Conservation (phyloP, 2,329 filamentous ascomycete species). For the Aspergillus glaucus region DNA sequence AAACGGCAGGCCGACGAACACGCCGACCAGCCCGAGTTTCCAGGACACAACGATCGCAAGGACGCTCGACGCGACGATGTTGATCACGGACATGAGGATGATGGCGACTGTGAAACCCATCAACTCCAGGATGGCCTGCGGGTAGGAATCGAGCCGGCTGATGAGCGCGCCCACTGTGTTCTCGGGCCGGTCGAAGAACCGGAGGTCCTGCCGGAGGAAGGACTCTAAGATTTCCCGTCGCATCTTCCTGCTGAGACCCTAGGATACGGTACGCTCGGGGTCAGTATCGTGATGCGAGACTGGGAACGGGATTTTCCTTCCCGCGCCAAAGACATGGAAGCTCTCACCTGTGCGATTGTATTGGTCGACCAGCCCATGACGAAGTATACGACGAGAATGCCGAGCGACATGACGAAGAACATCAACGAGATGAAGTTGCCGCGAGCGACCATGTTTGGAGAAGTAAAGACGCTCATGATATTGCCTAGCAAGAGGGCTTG, state of each 20-base stretch:
- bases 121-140: conserved; percentile 41
- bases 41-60: conserved; percentile 45
- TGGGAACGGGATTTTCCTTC: background rate
- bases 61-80: conserved; percentile 41
- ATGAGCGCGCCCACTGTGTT: conserved; percentile 25
- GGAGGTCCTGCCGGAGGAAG: conserved; percentile 23
- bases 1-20: conserved; percentile 43
- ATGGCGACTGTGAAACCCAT: conserved; percentile 46
- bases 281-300: background rate
- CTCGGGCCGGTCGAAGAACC: conserved; percentile 26
- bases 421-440: conserved; percentile 43
- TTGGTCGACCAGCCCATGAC: conserved; percentile 29
- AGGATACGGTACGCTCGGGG: background rate
- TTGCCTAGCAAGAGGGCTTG: conserved; percentile 20
- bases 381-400: conserved; percentile 34
- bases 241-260: conserved; percentile 9
- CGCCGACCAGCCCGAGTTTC: conserved; percentile 46
- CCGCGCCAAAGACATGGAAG: background rate
- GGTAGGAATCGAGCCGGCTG: conserved; percentile 20
- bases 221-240: conserved; percentile 15
- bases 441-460: background rate
- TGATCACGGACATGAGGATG: conserved; percentile 44
- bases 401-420: conserved; percentile 41
- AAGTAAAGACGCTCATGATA: conserved; percentile 1
- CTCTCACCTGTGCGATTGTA: conserved; percentile 19